Conservation (phyloP, 1,139 yeast genomes). For the Yamadazyma membranifaciens region DNA sequence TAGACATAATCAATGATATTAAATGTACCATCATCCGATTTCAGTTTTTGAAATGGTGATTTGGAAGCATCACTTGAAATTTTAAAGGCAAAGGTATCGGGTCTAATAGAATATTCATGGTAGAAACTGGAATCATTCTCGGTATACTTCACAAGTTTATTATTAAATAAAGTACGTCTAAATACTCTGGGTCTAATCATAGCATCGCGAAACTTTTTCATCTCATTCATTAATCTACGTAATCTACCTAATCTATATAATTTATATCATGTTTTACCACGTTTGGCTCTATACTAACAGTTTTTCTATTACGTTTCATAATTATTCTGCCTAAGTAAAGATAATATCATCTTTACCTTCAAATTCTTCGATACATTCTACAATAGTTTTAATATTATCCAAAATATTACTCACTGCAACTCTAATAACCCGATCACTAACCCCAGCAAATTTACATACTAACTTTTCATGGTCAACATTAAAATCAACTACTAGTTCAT, state of each 20-base stretch:
- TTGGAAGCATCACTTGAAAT: conserved; percentile 16
- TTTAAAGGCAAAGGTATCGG: conserved; percentile 49
- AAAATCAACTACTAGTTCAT: conserved; percentile 52
- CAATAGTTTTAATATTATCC: conserved; percentile 61
- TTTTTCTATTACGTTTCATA: too few species aligned
- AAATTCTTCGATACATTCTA: conserved; percentile 68
- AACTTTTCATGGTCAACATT: conserved; percentile 27
- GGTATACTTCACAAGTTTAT: conserved; percentile 11
- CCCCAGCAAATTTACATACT: conserved; percentile 49
- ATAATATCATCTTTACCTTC: conserved; percentile 34
- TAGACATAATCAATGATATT: conserved; percentile 40
- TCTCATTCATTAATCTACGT: not conserved
- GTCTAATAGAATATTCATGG: conserved; percentile 49
- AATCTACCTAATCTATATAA: not conserved
- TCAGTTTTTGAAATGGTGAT: conserved; percentile 29
- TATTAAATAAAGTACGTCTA: conserved; percentile 12
- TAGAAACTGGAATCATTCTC: conserved; percentile 28
- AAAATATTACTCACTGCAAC: conserved; percentile 70
- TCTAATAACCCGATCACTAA: conserved; percentile 61
- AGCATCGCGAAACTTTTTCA: conserved; percentile 6
- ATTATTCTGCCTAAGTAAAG: too few species aligned
- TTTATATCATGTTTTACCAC: not conserved
- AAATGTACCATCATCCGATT: conserved; percentile 15
- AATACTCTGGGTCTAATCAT: conserved; percentile 5
- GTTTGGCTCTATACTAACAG: too few species aligned